Conservation (phyloP, 306 rosid species). For the Citrullus mucosospermus region DNA sequence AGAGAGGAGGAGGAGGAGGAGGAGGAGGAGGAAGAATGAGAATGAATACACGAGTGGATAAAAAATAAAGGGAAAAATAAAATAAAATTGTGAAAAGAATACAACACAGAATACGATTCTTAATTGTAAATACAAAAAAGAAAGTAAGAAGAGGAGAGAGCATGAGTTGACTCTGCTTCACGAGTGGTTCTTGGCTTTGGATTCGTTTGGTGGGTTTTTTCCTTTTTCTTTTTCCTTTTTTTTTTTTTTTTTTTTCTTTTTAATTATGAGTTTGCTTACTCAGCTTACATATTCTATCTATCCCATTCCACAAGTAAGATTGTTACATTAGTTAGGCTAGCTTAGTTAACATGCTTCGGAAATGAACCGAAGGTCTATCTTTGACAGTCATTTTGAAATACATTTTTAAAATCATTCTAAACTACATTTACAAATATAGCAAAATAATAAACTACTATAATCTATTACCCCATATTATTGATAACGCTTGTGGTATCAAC, state of each 20-base stretch:
- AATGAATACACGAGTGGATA: conserved; percentile 12
- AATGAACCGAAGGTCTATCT: no score
- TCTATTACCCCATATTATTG: no score
- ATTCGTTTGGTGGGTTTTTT: conserved; percentile 24
- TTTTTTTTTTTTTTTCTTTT: neutral
- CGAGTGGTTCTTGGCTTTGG: conserved; percentile 33
- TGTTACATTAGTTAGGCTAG: no score
- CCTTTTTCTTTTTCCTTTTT: neutral
- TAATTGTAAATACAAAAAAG: neutral
- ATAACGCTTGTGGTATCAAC: no score
- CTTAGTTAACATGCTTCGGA: no score
- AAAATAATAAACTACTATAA: no score
- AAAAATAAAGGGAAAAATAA: neutral
- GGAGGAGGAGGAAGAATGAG: neutral
- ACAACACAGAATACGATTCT: neutral
- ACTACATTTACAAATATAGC: no score
- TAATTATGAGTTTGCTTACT: neutral
- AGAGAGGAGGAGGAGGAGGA: neutral
- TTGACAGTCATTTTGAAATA: no score
- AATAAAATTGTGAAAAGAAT: conserved; percentile 2
- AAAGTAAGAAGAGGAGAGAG: conserved; percentile 4
- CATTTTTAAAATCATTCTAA: no score
- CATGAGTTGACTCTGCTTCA: conserved; percentile 62
- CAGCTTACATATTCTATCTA: neutral
- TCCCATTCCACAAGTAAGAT: neutral